A percentile compares a stretch with the other conserved stretches of the same genome.
phyloP scores from a whole-genome alignment of 805 yeast genomes.

The Yamadazyma scolyti region DNA sequence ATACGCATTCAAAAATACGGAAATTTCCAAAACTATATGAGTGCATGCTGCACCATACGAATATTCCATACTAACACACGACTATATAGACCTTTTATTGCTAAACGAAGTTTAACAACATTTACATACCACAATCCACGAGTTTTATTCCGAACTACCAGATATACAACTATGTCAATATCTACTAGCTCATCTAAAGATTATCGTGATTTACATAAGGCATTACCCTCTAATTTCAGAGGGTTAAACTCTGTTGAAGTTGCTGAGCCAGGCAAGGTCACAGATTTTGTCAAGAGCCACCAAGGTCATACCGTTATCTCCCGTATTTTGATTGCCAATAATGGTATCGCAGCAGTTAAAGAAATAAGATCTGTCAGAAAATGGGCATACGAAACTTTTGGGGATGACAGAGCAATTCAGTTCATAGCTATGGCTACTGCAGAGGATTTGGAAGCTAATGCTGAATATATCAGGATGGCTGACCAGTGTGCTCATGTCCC shows the following conservation, averaged over 20 bases:
- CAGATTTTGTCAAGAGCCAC: slow-evolving; percentile 78
- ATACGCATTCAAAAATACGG: too few species aligned
- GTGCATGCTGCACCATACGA: too few species aligned
- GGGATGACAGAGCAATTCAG: slow-evolving; percentile 87
- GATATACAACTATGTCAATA: too few species aligned
- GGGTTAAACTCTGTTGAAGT: slow-evolving; percentile 76
- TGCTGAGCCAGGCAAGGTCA: slow-evolving; percentile 76
- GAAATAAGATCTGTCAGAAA: slow-evolving; percentile 96
- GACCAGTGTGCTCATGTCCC: slow-evolving; percentile 98
- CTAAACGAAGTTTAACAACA: too few species aligned
- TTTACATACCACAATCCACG: too few species aligned
- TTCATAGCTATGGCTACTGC: slow-evolving; percentile 99
- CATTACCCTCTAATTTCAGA: slow-evolving; percentile 68
- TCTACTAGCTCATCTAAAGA: slow-evolving; percentile 9
- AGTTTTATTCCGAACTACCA: too few species aligned
- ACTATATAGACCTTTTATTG: too few species aligned
- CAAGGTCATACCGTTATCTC: slow-evolving; percentile 95
- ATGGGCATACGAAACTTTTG: slow-evolving; percentile 99
- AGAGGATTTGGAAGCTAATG: slow-evolving; percentile 95
- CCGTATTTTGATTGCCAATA: slow-evolving; percentile 89
- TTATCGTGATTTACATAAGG: slow-evolving; percentile 24
- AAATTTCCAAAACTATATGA: too few species aligned
- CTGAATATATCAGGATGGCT: slow-evolving; percentile 98
- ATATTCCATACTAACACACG: too few species aligned
- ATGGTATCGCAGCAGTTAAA: slow-evolving; percentile 99